These are phyloP conservation scores for Aspergillus sp. DNA, from an alignment of 2,329 filamentous ascomycete genomes.

Conservation along the genomic window DNA sequence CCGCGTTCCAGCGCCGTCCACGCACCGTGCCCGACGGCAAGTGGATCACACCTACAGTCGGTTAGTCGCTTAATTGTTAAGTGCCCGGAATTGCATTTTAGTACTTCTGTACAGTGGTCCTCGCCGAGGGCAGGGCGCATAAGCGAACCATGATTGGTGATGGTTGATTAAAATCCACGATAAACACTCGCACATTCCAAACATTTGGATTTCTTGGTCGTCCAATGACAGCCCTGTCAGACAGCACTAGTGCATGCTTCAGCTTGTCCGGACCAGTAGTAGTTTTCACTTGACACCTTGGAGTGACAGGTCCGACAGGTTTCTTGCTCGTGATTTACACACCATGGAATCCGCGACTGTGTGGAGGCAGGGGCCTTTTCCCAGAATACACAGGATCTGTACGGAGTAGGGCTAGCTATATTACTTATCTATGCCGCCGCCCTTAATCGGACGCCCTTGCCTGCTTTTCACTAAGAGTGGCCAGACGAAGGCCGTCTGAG, in stretches of 20 bases:
- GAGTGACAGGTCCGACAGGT: slow-evolving; percentile 34
- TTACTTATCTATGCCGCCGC: background rate
- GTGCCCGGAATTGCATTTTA: background rate
- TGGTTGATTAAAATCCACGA: slow-evolving; percentile 1
- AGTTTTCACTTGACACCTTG: slow-evolving; percentile 5
- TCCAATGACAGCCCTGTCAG: slow-evolving; percentile 15
- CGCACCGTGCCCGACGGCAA: slow-evolving; percentile 2
- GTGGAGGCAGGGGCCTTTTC: slow-evolving; percentile 11
- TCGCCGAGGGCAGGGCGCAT: background rate
- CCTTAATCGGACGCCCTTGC: background rate
- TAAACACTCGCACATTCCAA: slow-evolving; percentile 12
- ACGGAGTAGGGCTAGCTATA: background rate
- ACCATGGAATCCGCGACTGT: background rate
- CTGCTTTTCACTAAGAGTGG: background rate
- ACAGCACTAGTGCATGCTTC: slow-evolving; percentile 19
- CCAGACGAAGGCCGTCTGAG: background rate
- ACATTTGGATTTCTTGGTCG: slow-evolving; percentile 4
- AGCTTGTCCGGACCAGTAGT: slow-evolving; percentile 1
- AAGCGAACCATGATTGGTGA: slow-evolving; percentile 4
- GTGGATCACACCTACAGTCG: background rate
- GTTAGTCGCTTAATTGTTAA: background rate
- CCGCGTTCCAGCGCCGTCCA: background rate
- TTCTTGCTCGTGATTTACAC: slow-evolving; percentile 1
- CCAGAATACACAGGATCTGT: background rate
- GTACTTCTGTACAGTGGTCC: background rate